Evolutionary conservation across 2,329 filamentous ascomycete species (phyloP).

Genomic region (Paraphoma chrysanthemicola): DNA sequence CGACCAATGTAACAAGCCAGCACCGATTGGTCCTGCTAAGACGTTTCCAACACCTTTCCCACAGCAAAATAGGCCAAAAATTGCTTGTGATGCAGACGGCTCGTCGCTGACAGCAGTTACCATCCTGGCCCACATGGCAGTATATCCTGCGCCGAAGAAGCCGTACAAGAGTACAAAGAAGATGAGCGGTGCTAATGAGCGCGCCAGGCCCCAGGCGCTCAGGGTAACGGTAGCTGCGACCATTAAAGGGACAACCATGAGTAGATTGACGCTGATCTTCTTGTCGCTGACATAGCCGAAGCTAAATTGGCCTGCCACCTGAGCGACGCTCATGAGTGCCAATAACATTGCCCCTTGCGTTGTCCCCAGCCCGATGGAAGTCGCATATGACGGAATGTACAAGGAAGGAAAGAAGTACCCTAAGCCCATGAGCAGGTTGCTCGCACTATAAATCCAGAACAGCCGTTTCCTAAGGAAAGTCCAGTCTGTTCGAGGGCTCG

Average conservation of each 20-base stretch:
- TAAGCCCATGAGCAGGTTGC: constrained; percentile 46
- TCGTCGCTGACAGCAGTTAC: constrained; percentile 46
- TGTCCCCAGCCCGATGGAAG: constrained; percentile 18
- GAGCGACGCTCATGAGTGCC: constrained; percentile 42
- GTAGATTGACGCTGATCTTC: constrained; percentile 40
- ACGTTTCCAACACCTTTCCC: constrained; percentile 58
- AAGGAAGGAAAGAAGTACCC: constrained; percentile 49
- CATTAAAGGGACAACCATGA: constrained; percentile 37
- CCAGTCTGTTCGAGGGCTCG: constrained; percentile 40
- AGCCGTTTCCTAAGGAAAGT: constrained; percentile 26
- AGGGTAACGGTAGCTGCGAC: constrained; percentile 40
- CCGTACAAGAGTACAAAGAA: constrained; percentile 51
- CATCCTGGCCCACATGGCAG: constrained; percentile 51
- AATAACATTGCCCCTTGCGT: constrained; percentile 39
- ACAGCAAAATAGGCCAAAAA: constrained; percentile 53
- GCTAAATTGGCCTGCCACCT: constrained; percentile 40
- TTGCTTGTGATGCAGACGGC: constrained; percentile 43
- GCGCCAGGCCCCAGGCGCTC: constrained; percentile 52
- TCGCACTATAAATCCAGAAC: constrained; percentile 42
- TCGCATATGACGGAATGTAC: constrained; percentile 47
- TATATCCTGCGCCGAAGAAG: constrained; percentile 46
- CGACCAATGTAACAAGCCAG: constrained; percentile 31
- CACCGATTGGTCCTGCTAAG: constrained; percentile 56
- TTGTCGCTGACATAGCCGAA: constrained; percentile 47
- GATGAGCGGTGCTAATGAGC: constrained; percentile 42